Conservation (phyloP, 2,329 filamentous ascomycete genomes). For the Fusarium secorum region DNA sequence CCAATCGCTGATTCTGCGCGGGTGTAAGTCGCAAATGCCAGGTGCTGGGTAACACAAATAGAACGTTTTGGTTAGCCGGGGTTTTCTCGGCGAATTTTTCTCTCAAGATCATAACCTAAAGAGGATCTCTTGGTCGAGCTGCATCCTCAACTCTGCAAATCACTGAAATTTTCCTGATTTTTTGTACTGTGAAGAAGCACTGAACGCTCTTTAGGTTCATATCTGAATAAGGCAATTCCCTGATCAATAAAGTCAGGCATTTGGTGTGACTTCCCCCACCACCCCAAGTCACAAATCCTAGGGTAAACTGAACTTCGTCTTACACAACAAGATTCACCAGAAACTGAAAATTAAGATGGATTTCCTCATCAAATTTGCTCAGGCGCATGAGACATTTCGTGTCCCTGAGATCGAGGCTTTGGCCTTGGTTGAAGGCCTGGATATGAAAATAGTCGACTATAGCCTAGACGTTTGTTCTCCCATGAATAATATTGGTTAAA, state of each 20-base stretch:
- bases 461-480: conserved; percentile 69
- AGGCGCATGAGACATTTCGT: conserved; percentile 91
- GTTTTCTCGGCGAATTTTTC: conserved; percentile 42
- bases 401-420: conserved; percentile 83
- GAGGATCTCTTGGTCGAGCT: conserved; percentile 62
- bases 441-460: conserved; percentile 79
- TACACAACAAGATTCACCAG: neutral
- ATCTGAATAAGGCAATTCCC: neutral
- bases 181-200: neutral
- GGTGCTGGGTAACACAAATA: neutral
- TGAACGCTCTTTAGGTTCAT: neutral
- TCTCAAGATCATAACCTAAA: conserved; percentile 49
- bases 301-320: conserved; percentile 1
- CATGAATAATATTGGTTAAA: conserved; percentile 8
- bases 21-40: conserved; percentile 14
- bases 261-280: conserved; percentile 14
- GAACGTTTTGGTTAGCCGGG: conserved; percentile 30
- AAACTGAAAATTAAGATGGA: conserved; percentile 60
- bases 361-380: conserved; percentile 88
- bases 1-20: neutral
- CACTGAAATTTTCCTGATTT: neutral
- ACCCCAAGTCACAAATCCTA: conserved; percentile 1
- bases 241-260: neutral
- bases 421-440: conserved; percentile 71
- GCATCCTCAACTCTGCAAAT: conserved; percentile 5